phyloP scores from a whole-genome alignment of 2,329 filamentous ascomycete species.

The Fusarium falciforme region DNA sequence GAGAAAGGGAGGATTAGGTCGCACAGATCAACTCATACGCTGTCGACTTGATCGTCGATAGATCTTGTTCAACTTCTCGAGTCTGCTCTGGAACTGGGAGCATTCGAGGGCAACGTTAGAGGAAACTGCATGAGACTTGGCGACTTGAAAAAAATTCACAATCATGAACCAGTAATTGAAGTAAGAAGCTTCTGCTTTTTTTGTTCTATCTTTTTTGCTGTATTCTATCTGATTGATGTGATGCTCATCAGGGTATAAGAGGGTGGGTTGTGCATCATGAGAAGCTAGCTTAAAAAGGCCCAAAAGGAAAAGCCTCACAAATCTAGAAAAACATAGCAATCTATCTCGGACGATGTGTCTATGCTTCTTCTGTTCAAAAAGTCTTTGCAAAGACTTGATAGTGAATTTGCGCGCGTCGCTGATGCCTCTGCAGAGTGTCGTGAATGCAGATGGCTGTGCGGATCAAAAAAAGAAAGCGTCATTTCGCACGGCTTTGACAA shows the following conservation, averaged over 20 bases:
- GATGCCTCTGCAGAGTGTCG: constrained; percentile 32
- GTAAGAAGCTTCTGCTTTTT: constrained; percentile 16
- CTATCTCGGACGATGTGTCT: constrained; percentile 18
- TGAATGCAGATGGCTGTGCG: constrained; percentile 29
- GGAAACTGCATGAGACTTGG: not conserved
- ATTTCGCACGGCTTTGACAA: constrained; percentile 25
- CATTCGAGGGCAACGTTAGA: not conserved
- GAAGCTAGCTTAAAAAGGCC: constrained; percentile 26
- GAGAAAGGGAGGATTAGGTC: not conserved
- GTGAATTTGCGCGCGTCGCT: constrained; percentile 9
- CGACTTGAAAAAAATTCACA: not conserved
- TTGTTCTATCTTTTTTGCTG: constrained; percentile 27
- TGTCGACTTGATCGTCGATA: not conserved
- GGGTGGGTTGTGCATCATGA: constrained; percentile 34
- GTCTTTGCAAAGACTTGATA: constrained; percentile 7
- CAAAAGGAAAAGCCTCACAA: constrained; percentile 21
- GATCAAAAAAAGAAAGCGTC: constrained; percentile 16
- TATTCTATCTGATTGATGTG: constrained; percentile 41
- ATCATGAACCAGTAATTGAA: not conserved
- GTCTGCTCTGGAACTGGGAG: not conserved
- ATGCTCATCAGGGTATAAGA: constrained; percentile 49
- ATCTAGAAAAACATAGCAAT: constrained; percentile 19
- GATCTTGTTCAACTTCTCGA: not conserved
- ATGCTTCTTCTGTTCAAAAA: constrained; percentile 17
- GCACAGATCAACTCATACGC: no score